Percentiles rank a stretch among this genome's conserved stretches.
These are phyloP conservation scores for Citeromyces matritensis DNA, from an alignment of 805 yeast species.

Conservation along the genomic window DNA sequence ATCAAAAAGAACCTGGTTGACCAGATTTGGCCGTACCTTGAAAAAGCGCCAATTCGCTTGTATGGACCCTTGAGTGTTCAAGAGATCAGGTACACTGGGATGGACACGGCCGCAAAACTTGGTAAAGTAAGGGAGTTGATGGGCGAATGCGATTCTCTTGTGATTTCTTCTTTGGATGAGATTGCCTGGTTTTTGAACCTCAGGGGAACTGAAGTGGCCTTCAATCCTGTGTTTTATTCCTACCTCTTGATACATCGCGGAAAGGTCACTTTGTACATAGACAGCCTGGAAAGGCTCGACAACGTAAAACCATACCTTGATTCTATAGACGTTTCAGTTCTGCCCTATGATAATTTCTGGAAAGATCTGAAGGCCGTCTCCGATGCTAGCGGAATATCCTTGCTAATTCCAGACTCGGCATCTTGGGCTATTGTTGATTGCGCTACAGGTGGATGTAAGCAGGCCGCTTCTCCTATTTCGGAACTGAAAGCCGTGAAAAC, in stretches of 20 bases:
- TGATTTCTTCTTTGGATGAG: conserved; percentile 28
- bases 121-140: conserved; percentile 20
- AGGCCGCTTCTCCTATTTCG: conserved; percentile 25
- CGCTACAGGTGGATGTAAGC: conserved; percentile 18
- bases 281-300: conserved; percentile 15
- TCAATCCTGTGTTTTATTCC: conserved; percentile 76
- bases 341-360: conserved; percentile 31
- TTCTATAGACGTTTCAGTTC: conserved; percentile 24
- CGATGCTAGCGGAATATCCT: conserved; percentile 7
- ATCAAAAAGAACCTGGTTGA: conserved; percentile 32
- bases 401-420: conserved; percentile 26
- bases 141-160: conserved; percentile 12
- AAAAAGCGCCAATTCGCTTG: conserved; percentile 45
- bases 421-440: conserved; percentile 59
- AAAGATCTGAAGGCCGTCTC: conserved; percentile 22
- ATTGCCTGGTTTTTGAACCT: conserved; percentile 38
- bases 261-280: conserved; percentile 24
- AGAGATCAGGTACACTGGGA: conserved; percentile 48
- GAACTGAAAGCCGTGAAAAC: conserved; percentile 69
- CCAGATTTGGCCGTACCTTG: conserved; percentile 35
- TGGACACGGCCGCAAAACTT: conserved; percentile 41
- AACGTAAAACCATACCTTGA: conserved; percentile 22
- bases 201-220: conserved; percentile 57
- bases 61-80: conserved; percentile 33
- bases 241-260: conserved; percentile 32